A percentile compares a stretch with the other conserved stretches of the same genome.
Conservation (phyloP, 2,329 filamentous ascomycete species). For the Colletotrichum gigasporum region DNA sequence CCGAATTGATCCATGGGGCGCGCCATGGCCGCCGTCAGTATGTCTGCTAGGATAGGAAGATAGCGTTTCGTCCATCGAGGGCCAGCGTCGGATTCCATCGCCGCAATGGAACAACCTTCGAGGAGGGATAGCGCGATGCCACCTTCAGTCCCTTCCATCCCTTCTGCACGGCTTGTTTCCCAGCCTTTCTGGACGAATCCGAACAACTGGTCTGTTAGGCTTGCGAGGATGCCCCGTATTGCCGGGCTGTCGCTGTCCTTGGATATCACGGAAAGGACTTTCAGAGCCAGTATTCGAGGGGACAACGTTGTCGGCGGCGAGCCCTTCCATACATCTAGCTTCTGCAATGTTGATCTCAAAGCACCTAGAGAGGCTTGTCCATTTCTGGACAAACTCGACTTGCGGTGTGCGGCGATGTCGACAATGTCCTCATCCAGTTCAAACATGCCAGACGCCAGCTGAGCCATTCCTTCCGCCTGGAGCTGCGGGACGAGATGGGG, state of each 20-base stretch:
- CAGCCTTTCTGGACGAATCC: conserved; percentile 28
- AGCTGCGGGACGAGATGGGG: conserved; percentile 68
- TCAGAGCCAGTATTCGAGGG: conserved; percentile 70
- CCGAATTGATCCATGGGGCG: conserved; percentile 47
- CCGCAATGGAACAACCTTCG: conserved; percentile 61
- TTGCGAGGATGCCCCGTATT: conserved; percentile 11
- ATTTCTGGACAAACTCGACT: conserved; percentile 74
- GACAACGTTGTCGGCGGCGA: conserved; percentile 61
- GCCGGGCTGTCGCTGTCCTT: conserved; percentile 17
- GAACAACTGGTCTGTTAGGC: conserved; percentile 34
- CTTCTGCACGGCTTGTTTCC: conserved; percentile 13
- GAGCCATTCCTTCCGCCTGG: conserved; percentile 60
- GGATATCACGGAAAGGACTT: conserved; percentile 54
- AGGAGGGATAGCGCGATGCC: conserved; percentile 55
- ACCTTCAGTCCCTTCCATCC: conserved; percentile 18
- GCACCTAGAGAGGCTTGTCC: conserved; percentile 65
- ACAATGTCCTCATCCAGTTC: conserved; percentile 62
- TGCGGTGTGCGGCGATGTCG: conserved; percentile 70
- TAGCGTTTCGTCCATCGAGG: conserved; percentile 56
- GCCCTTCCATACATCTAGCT: conserved; percentile 69
- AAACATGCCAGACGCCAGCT: conserved; percentile 66
- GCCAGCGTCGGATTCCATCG: conserved; percentile 51
- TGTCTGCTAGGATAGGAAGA: conserved; percentile 60
- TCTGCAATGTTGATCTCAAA: conserved; percentile 62
- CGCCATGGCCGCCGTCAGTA: conserved; percentile 51